Conservation (phyloP, 2,329 filamentous ascomycete species). For the Exophiala xenobiotica region DNA sequence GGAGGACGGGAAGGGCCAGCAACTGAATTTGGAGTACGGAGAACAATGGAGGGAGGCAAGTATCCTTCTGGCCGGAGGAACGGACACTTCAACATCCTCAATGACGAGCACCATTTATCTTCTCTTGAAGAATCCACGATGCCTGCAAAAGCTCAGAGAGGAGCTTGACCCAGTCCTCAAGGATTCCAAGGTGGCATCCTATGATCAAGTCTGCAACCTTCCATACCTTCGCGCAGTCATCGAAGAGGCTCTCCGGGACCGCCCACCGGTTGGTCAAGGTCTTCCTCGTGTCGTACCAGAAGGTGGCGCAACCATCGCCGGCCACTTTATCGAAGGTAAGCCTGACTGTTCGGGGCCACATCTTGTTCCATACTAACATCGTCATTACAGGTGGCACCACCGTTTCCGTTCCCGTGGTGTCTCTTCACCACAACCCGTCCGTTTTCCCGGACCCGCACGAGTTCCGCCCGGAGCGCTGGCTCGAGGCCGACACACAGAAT, state of each 20-base stretch:
- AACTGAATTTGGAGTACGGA: not conserved
- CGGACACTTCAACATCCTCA: not conserved
- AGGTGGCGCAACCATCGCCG: not conserved
- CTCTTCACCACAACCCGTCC: not conserved
- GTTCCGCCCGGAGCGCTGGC: not conserved
- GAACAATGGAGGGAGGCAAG: not conserved
- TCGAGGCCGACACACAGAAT: conserved; percentile 10
- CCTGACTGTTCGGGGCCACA: too few species aligned
- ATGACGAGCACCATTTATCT: not conserved
- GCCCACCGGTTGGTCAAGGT: not conserved
- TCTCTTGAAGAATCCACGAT: not conserved
- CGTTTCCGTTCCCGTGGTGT: not conserved
- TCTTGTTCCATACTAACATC: too few species aligned
- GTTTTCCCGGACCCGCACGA: not conserved
- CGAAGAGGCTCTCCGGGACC: not conserved
- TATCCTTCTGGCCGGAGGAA: not conserved
- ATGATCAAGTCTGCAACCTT: not conserved
- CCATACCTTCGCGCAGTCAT: not conserved
- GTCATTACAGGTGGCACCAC: not conserved
- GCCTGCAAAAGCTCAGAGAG: not conserved
- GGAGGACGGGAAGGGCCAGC: not conserved
- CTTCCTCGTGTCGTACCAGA: not conserved
- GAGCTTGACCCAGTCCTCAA: not conserved
- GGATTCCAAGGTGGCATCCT: not conserved
- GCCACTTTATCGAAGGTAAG: not conserved